phyloP scores from a whole-genome alignment of 768 basidiomycete species.

The Auricularia cornea region DNA sequence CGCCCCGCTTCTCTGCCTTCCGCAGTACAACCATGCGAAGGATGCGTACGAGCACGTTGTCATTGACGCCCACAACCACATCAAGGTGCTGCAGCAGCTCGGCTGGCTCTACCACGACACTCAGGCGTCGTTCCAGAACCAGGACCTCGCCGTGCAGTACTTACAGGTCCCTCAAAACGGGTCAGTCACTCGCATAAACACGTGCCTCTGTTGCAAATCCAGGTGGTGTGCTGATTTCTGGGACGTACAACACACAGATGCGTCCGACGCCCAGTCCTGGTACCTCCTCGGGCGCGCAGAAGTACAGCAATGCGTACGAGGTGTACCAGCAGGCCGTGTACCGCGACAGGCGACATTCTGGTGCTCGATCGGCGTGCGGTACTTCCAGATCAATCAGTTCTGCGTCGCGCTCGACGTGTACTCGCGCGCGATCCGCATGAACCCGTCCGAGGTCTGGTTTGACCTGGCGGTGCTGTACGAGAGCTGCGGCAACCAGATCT shows the following conservation, averaged over 20 bases:
- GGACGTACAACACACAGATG: slow-evolving; percentile 42
- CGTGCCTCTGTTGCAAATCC: neutral
- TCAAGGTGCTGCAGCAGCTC: slow-evolving; percentile 95
- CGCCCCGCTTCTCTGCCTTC: neutral
- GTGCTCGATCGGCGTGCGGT: slow-evolving; percentile 98
- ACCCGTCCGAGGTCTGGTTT: slow-evolving; percentile 94
- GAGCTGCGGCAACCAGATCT: slow-evolving; percentile 97
- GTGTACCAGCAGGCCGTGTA: slow-evolving; percentile 99
- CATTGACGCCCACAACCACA: slow-evolving; percentile 84
- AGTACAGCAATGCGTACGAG: slow-evolving; percentile 99
- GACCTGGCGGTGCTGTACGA: slow-evolving; percentile 96
- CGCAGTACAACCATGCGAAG: slow-evolving; percentile 78
- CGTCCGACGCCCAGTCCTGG: slow-evolving; percentile 96
- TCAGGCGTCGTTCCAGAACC: slow-evolving; percentile 89
- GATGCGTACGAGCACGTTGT: slow-evolving; percentile 98
- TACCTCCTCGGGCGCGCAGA: slow-evolving; percentile 96
- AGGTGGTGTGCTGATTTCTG: neutral
- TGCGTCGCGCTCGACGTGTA: slow-evolving; percentile 98
- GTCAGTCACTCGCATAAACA: slow-evolving; percentile 35
- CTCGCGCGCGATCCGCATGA: slow-evolving; percentile 96
- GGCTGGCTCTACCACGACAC: slow-evolving; percentile 98
- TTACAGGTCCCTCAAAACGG: slow-evolving; percentile 88
- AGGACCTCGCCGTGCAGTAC: slow-evolving; percentile 88
- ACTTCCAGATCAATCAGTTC: slow-evolving; percentile 99
- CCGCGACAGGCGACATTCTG: slow-evolving; percentile 96